A percentile compares a stretch with the other conserved stretches of the same genome.
Conservation (phyloP, 2,329 filamentous ascomycete genomes). For the Sphaerulina populicola region DNA sequence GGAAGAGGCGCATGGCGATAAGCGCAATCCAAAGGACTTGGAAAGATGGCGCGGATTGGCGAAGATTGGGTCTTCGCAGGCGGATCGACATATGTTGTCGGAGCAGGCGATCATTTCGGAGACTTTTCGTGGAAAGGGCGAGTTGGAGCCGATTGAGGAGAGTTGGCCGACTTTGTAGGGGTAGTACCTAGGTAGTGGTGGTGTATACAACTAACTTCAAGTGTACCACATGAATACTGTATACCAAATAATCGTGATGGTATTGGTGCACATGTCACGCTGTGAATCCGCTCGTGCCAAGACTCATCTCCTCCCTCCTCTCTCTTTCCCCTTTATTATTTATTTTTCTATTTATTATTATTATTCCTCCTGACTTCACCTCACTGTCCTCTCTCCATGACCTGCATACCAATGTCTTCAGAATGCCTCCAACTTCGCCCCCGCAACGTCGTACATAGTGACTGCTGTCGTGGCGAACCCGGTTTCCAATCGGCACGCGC, state of each 20-base stretch:
- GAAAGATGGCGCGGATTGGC: slow-evolving; percentile 46
- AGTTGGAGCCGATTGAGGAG: slow-evolving; percentile 41
- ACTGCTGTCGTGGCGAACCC: neutral
- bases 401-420: neutral
- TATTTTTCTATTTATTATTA: neutral
- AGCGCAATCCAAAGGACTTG: slow-evolving; percentile 46
- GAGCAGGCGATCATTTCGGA: slow-evolving; percentile 49
- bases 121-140: slow-evolving; percentile 44
- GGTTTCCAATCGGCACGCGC: slow-evolving; percentile 3
- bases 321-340: neutral
- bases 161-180: slow-evolving; percentile 32
- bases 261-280: too few species aligned
- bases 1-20: slow-evolving; percentile 48
- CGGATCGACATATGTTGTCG: slow-evolving; percentile 45
- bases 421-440: neutral
- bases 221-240: too few species aligned
- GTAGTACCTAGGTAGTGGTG: slow-evolving; percentile 20
- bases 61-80: slow-evolving; percentile 41
- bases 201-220: too few species aligned
- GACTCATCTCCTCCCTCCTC: too few species aligned
- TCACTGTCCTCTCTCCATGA: neutral
- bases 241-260: too few species aligned
- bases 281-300: too few species aligned
- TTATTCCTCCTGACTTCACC: too few species aligned
- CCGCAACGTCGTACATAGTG: neutral